Percentiles rank a stretch among this genome's conserved stretches.
These are phyloP conservation scores for Dactylonectria estremocensis DNA, from an alignment of 2,329 filamentous ascomycete species.

Conservation along the genomic window DNA sequence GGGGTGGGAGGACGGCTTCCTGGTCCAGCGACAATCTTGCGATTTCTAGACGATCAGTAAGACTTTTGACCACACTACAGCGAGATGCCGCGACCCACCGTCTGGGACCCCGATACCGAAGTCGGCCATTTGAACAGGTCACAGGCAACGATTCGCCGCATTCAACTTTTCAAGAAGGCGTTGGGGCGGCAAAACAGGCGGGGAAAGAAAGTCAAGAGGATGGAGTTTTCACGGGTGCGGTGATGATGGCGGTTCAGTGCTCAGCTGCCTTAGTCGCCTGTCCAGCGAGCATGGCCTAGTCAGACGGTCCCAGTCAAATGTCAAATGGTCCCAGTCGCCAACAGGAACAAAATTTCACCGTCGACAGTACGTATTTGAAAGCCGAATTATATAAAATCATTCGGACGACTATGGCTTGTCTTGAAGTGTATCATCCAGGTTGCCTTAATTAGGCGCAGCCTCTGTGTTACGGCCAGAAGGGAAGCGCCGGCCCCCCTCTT, in stretches of 20 bases:
- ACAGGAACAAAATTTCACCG: conserved; percentile 4
- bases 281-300: neutral
- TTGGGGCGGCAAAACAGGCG: conserved; percentile 4
- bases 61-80: conserved; percentile 38
- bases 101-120: conserved; percentile 54
- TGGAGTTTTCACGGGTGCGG: conserved; percentile 20
- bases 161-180: conserved; percentile 25
- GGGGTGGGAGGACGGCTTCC: conserved; percentile 47
- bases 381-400: neutral
- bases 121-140: conserved; percentile 52
- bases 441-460: neutral
- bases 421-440: neutral
- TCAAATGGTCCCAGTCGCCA: neutral
- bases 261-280: conserved; percentile 25
- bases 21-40: conserved; percentile 59
- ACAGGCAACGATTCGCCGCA: conserved; percentile 30
- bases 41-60: conserved; percentile 55
- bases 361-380: neutral
- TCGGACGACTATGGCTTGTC: neutral
- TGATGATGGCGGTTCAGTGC: conserved; percentile 25
- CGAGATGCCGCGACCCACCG: conserved; percentile 46
- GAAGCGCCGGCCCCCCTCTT: conserved; percentile 22
- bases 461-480: conserved; percentile 21
- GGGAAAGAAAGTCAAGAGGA: neutral
- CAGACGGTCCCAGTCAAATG: neutral